phyloP scores from a whole-genome alignment of 176 grass and related monocot genomes.

The Phragmites australis region DNA sequence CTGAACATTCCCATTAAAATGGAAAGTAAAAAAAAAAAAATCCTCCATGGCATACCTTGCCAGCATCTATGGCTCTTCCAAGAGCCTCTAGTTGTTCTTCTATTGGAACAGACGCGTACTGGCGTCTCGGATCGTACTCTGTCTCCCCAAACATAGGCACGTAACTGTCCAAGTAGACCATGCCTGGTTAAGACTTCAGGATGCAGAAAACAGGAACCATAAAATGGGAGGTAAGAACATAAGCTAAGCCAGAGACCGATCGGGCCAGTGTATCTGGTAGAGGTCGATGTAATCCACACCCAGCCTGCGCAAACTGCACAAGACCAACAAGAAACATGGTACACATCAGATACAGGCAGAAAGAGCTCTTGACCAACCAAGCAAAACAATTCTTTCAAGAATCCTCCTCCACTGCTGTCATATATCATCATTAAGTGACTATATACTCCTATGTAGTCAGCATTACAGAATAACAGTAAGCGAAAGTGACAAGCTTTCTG shows the following conservation, averaged over 20 bases:
- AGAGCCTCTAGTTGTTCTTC: conserved; percentile 81
- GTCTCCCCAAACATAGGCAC: conserved; percentile 95
- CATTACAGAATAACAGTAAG: too few relatives aligned
- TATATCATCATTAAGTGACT: not conserved
- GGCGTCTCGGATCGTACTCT: conserved; percentile 63
- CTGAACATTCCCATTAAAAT: not conserved
- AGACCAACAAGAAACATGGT: conserved; percentile 1
- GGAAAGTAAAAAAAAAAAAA: not conserved
- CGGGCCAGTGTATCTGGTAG: conserved; percentile 98
- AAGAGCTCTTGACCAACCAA: not conserved
- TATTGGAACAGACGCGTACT: conserved; percentile 63
- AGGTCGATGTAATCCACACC: conserved; percentile 87
- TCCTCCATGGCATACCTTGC: conserved; percentile 58
- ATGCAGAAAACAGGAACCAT: not conserved
- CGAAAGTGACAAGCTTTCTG: not conserved
- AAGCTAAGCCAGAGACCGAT: conserved; percentile 48
- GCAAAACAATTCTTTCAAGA: not conserved
- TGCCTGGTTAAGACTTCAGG: not conserved
- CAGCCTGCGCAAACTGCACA: conserved; percentile 61
- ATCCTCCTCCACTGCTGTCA: not conserved
- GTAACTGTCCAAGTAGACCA: conserved; percentile 50
- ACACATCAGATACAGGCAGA: not conserved
- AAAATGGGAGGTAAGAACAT: not conserved
- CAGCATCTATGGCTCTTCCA: conserved; percentile 63
- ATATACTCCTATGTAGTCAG: too few relatives aligned